These are phyloP conservation scores for Podospora fimiseda DNA, from an alignment of 495 filamentous ascomycete species.

Conservation along the genomic window DNA sequence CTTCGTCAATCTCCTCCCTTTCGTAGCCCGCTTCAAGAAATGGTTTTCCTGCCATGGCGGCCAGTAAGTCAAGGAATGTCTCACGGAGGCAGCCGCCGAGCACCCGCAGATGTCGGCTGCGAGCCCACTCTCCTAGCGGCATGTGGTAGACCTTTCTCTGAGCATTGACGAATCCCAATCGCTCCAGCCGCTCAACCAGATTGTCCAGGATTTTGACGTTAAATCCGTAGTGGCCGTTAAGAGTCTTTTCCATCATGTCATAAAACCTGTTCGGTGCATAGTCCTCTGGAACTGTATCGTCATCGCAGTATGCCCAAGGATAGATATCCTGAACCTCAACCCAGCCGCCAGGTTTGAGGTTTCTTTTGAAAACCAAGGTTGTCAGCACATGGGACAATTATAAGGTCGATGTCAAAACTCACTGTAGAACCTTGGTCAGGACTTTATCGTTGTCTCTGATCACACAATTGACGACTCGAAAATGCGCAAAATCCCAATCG, in stretches of 20 bases:
- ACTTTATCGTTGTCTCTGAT: conserved; percentile 42
- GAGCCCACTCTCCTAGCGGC: conserved; percentile 57
- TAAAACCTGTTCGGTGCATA: conserved; percentile 41
- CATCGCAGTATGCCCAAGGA: conserved; percentile 46
- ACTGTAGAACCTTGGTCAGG: conserved; percentile 29
- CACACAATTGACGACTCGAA: conserved; percentile 35
- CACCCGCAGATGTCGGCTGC: conserved; percentile 47
- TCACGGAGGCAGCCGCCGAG: conserved; percentile 49
- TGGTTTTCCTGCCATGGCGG: conserved; percentile 48
- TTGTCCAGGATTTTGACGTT: conserved; percentile 35
- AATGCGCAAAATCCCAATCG: conserved; percentile 50
- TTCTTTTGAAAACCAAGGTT: conserved; percentile 30
- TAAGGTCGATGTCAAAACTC: conserved; percentile 15
- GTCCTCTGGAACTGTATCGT: conserved; percentile 41
- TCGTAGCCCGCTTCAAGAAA: conserved; percentile 43
- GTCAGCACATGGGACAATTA: not conserved
- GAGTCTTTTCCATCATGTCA: conserved; percentile 20
- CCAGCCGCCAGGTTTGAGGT: conserved; percentile 59
- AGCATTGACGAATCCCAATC: conserved; percentile 51
- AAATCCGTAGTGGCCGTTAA: conserved; percentile 36
- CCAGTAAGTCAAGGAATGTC: conserved; percentile 48
- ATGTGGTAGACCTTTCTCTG: conserved; percentile 46
- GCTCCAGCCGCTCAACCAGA: conserved; percentile 30
- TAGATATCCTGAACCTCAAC: conserved; percentile 53
- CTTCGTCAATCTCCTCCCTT: conserved; percentile 32